These are phyloP conservation scores for Candida namnaoensis DNA, from an alignment of 805 yeast species.

Conservation along the genomic window DNA sequence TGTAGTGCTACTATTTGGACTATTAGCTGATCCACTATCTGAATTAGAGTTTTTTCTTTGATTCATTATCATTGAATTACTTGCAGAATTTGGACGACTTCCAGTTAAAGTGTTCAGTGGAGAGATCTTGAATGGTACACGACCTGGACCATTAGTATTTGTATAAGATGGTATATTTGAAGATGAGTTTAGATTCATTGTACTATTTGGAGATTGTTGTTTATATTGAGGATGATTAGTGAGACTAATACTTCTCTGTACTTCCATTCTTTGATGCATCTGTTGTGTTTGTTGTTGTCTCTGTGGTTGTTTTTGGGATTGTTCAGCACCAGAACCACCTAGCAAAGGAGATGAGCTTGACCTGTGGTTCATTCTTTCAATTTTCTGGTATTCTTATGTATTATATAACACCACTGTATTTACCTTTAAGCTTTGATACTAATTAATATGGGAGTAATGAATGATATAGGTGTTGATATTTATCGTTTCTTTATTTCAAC, in stretches of 20 bases:
- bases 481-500: too few species aligned
- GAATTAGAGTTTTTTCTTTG: too few species aligned
- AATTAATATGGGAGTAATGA: too few species aligned
- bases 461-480: too few species aligned
- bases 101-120: too few species aligned
- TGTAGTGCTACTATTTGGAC: neutral
- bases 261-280: slow-evolving; percentile 1
- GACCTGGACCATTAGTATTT: too few species aligned
- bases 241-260: slow-evolving; percentile 5
- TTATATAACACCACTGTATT: too few species aligned
- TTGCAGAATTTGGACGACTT: too few species aligned
- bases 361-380: slow-evolving; percentile 1
- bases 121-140: too few species aligned
- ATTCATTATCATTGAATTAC: too few species aligned
- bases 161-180: neutral
- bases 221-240: slow-evolving; percentile 1
- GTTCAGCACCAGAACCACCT: neutral
- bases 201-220: slow-evolving; percentile 1
- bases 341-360: slow-evolving; percentile 9
- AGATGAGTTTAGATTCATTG: neutral
- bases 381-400: too few species aligned
- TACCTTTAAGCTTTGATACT: too few species aligned
- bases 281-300: neutral
- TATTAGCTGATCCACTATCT: slow-evolving; percentile 4
- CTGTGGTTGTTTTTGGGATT: neutral